phyloP scores from a whole-genome alignment of 257 asterid species.

The Misopates orontium region DNA sequence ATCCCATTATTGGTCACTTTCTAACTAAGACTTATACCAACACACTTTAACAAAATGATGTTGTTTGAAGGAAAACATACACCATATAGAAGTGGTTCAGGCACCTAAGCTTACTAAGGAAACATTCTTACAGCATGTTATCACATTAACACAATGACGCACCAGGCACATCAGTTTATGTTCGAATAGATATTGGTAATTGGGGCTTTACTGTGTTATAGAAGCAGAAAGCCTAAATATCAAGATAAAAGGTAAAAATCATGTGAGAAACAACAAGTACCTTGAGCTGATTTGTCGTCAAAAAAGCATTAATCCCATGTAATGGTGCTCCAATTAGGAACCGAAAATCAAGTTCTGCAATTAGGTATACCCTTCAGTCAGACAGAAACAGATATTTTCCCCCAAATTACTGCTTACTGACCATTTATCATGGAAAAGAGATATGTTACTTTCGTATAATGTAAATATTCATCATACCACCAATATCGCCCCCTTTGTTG shows the following conservation, averaged over 20 bases:
- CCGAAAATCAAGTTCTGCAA: constrained; percentile 98
- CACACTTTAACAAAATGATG: no score
- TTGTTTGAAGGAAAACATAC: no score
- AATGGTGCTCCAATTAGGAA: constrained; percentile 92
- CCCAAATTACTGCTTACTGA: constrained; percentile 21
- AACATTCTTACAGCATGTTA: no score
- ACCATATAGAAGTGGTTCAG: no score
- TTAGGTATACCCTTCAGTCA: constrained; percentile 33
- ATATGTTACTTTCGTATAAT: constrained; percentile 6
- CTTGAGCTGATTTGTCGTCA: constrained; percentile 95
- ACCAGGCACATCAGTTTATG: no score
- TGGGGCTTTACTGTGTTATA: neutral
- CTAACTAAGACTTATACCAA: no score
- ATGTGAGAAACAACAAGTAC: constrained; percentile 36
- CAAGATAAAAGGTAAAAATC: constrained; percentile 9
- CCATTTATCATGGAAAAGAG: constrained; percentile 16
- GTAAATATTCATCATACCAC: constrained; percentile 59
- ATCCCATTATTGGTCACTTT: no score
- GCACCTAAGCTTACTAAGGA: no score
- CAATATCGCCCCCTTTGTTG: constrained; percentile 91
- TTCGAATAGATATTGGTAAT: no score
- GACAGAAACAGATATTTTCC: constrained; percentile 15
- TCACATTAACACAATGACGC: no score
- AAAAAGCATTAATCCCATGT: constrained; percentile 87
- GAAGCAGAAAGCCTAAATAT: constrained; percentile 1